Percentiles rank a stretch among this genome's conserved stretches.
phyloP scores from a whole-genome alignment of 2,329 filamentous ascomycete species.

The Hypoxylon sp. region DNA sequence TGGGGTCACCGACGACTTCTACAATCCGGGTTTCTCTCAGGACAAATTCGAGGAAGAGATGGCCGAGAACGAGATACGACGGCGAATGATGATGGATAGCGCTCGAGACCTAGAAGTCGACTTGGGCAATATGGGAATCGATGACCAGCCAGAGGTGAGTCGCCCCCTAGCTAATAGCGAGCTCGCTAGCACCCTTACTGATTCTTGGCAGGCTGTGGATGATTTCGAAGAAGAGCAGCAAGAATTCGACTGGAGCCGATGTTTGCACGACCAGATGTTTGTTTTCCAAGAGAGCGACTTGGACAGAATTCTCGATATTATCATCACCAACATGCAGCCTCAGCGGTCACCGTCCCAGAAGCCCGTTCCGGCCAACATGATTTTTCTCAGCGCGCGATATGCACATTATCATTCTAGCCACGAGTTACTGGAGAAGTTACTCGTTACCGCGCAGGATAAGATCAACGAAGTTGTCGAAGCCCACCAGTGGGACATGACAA shows the following conservation, averaged over 20 bases:
- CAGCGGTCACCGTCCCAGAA: slow-evolving; percentile 97
- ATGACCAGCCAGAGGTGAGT: slow-evolving; percentile 89
- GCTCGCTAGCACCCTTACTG: slow-evolving; percentile 38
- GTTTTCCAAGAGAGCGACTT: slow-evolving; percentile 97
- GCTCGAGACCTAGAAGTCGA: slow-evolving; percentile 97
- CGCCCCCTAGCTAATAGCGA: slow-evolving; percentile 21
- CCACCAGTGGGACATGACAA: slow-evolving; percentile 99
- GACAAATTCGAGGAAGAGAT: slow-evolving; percentile 97
- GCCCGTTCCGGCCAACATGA: slow-evolving; percentile 94
- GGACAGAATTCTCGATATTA: slow-evolving; percentile 88
- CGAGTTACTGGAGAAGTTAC: slow-evolving; percentile 81
- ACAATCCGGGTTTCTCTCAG: slow-evolving; percentile 88
- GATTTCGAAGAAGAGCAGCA: slow-evolving; percentile 89
- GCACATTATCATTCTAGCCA: slow-evolving; percentile 94
- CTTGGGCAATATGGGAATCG: slow-evolving; percentile 91
- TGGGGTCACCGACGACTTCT: slow-evolving; percentile 88
- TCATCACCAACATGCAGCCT: slow-evolving; percentile 98
- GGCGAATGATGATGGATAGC: slow-evolving; percentile 99
- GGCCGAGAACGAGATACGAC: slow-evolving; percentile 93
- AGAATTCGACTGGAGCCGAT: slow-evolving; percentile 95
- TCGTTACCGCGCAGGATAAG: slow-evolving; percentile 89
- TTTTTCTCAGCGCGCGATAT: slow-evolving; percentile 94
- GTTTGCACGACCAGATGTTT: slow-evolving; percentile 98
- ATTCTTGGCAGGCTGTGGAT: slow-evolving; percentile 65
- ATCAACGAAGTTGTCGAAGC: slow-evolving; percentile 97